phyloP scores from a whole-genome alignment of 2,329 filamentous ascomycete species.

The Colletotrichum lupini region DNA sequence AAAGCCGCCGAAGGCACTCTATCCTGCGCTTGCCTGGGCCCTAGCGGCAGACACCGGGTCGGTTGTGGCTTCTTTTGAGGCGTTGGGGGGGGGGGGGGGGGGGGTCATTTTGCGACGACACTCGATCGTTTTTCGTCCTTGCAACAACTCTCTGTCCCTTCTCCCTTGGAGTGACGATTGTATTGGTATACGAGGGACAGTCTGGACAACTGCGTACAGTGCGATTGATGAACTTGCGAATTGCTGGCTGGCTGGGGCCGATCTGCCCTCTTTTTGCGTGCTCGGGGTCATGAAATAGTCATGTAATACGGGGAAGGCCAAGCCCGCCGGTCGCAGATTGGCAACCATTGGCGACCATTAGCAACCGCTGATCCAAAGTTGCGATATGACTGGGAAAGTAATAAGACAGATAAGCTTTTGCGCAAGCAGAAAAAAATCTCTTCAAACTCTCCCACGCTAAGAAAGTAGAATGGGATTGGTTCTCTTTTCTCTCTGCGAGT shows the following conservation, averaged over 20 bases:
- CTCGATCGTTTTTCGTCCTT: slow-evolving; percentile 6
- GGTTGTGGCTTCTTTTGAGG: slow-evolving; percentile 1
- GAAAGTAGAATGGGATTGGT: not conserved
- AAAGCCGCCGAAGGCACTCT: not conserved
- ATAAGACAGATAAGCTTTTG: slow-evolving; percentile 15
- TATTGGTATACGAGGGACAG: not conserved
- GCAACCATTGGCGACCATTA: slow-evolving; percentile 14
- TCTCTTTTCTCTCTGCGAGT: not conserved
- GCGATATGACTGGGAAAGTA: not conserved
- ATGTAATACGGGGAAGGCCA: slow-evolving; percentile 9
- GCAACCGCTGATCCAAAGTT: slow-evolving; percentile 13
- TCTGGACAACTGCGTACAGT: not conserved
- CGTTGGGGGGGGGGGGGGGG: slow-evolving; percentile 32
- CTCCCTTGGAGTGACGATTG: not conserved
- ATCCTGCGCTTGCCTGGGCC: not conserved
- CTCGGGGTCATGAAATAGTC: not conserved
- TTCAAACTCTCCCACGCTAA: not conserved
- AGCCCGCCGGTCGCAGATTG: slow-evolving; percentile 3
- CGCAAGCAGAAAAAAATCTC: not conserved
- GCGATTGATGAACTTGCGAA: not conserved
- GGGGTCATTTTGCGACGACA: slow-evolving; percentile 26
- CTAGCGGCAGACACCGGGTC: slow-evolving; percentile 22
- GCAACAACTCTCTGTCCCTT: not conserved
- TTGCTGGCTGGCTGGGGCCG: not conserved
- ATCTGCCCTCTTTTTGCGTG: not conserved